Base-by-base conservation (phyloP, 768 basidiomycete species). In the Neoboletus subvelutipes region DNA sequence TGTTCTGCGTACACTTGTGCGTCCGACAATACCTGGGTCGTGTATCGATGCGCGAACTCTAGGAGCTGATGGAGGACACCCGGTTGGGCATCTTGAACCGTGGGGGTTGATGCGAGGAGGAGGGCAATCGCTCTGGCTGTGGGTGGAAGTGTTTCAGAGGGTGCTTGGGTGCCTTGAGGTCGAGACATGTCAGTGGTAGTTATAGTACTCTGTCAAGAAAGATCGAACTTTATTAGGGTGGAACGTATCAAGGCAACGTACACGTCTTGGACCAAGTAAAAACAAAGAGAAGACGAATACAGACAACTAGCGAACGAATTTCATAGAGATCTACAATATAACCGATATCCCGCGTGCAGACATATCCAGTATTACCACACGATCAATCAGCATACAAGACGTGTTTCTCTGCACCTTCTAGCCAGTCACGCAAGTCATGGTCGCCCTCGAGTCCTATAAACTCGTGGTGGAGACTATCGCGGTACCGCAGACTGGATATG, bases 1-100 rank as follows among this genome's bases (percentile, higher is more conserved):
- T 94, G 92, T 63, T 94, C 92, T 17, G 91, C 87, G 68, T 94
- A 94, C 20, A 92, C 88, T 61, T 85, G 84, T 31, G 90, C 91
- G 72, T 94, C 92, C 11, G 88, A 86, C 42, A 94, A 75, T 29
- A 92, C 88, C 63, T 94, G 90, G 9, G 84, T 78, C 2, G 91
- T 88, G 70, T 94, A 94, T 57, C 92, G 76, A 67, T 93, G 86
- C 0, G 92, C 83, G 63, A 94, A 92, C 71, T 94, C 92, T 53
- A 94, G 84, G 9, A 94, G 81, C 65, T 94, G 92, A 64, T 92
- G 90, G 11, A 94, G 78, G 12, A 94, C 92, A 5, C 84, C 88
- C 3, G 92, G 92, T 59, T 94, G 92, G 1, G 87, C 84, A 74
- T 94, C 92, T 58, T 92, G 88, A 1, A 94, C 86, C 11, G 89